A percentile compares a stretch with the other conserved stretches of the same genome.
Conservation (phyloP, 2,329 filamentous ascomycete species). For the Fusarium chaquense region DNA sequence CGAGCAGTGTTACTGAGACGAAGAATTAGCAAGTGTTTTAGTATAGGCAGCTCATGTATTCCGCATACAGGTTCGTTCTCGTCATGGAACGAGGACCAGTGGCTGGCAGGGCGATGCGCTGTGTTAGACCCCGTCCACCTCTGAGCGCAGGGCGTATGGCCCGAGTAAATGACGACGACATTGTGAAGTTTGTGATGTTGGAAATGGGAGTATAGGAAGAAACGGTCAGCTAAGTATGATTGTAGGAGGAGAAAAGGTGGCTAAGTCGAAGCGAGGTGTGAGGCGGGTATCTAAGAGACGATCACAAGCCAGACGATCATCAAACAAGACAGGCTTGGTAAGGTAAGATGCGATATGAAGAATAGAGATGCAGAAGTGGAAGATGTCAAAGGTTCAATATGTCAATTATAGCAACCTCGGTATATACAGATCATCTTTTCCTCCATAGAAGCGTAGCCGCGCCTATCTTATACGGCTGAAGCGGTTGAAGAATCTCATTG, state of each 20-base stretch:
- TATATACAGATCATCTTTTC: conserved; percentile 17
- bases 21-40: conserved; percentile 12
- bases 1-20: conserved; percentile 55
- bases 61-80: conserved; percentile 47
- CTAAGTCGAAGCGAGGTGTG: conserved; percentile 12
- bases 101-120: conserved; percentile 44
- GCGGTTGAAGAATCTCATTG: conserved; percentile 35
- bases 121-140: conserved; percentile 55
- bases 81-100: conserved; percentile 40
- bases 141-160: conserved; percentile 65
- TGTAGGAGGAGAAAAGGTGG: not conserved
- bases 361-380: not conserved
- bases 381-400: not conserved
- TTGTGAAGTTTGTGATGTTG: conserved; percentile 22
- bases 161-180: conserved; percentile 63
- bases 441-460: conserved; percentile 7
- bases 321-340: conserved; percentile 12
- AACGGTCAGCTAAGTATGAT: conserved; percentile 1
- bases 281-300: conserved; percentile 30
- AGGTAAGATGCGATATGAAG: not conserved
- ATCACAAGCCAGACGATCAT: conserved; percentile 37
- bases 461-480: conserved; percentile 29
- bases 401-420: conserved; percentile 24
- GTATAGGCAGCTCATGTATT: not conserved
- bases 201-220: not conserved